A percentile compares a stretch with the other conserved stretches of the same genome.
These are phyloP conservation scores for Zygotorulaspora mrakii DNA, from an alignment of 1,139 yeast genomes.

Conservation along the genomic window DNA sequence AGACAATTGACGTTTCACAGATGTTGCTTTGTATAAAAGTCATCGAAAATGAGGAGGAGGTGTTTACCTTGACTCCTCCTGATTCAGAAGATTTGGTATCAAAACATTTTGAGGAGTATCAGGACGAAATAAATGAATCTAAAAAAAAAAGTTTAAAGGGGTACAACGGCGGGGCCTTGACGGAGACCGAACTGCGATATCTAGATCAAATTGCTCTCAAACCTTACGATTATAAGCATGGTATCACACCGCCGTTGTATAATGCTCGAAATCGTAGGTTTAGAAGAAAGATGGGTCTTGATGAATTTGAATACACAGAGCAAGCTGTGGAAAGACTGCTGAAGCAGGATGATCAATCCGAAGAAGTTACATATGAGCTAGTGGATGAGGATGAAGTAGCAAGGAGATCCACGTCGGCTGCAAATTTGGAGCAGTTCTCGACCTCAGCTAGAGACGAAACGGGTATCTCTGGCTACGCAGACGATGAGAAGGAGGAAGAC, in stretches of 20 bases:
- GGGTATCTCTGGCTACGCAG: constrained; percentile 26
- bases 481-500: constrained; percentile 39
- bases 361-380: constrained; percentile 73
- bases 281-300: constrained; percentile 48
- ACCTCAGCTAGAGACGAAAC: constrained; percentile 4
- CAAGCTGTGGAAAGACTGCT: constrained; percentile 73
- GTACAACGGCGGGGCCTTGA: constrained; percentile 25
- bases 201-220: constrained; percentile 44
- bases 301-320: constrained; percentile 65
- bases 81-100: constrained; percentile 34
- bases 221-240: constrained; percentile 62
- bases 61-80: constrained; percentile 34
- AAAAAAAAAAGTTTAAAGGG: constrained; percentile 26
- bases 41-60: constrained; percentile 54
- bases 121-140: constrained; percentile 33
- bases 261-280: constrained; percentile 54
- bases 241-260: constrained; percentile 73
- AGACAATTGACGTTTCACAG: constrained; percentile 82
- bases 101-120: constrained; percentile 39
- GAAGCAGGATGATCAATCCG: constrained; percentile 76
- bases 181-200: constrained; percentile 47
- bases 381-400: constrained; percentile 46
- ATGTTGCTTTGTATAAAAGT: constrained; percentile 71
- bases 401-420: constrained; percentile 20
- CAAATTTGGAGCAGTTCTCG: constrained; percentile 14